phyloP scores from a whole-genome alignment of 805 yeast genomes.

The Suhomyces sp. region DNA sequence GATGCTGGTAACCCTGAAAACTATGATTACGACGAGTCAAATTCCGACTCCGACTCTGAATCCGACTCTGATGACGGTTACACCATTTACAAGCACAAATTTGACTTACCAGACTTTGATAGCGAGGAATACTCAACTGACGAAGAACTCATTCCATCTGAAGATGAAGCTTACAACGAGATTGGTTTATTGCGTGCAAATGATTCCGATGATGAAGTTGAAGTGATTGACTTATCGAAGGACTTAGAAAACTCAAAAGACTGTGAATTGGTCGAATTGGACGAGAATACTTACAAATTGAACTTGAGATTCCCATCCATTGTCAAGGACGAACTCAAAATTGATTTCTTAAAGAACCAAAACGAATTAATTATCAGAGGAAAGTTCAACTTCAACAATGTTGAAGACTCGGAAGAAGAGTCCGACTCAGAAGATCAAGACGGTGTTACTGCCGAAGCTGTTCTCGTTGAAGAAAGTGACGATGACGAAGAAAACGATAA shows the following conservation, averaged over 20 bases:
- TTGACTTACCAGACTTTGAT: constrained; percentile 35
- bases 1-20: constrained; percentile 22
- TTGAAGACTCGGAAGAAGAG: constrained; percentile 22
- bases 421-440: constrained; percentile 18
- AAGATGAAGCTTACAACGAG: constrained; percentile 17
- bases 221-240: constrained; percentile 38
- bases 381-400: constrained; percentile 31
- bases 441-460: constrained; percentile 8
- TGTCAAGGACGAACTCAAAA: constrained; percentile 37
- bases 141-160: constrained; percentile 28
- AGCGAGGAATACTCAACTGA: constrained; percentile 37
- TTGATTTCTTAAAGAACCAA: constrained; percentile 38
- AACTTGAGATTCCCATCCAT: constrained; percentile 41
- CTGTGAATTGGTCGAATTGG: constrained; percentile 39
- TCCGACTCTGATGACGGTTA: constrained; percentile 38
- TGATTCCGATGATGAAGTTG: constrained; percentile 30
- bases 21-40: constrained; percentile 22
- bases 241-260: constrained; percentile 44
- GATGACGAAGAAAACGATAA: constrained; percentile 16
- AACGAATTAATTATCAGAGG: constrained; percentile 42
- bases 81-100: constrained; percentile 41
- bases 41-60: constrained; percentile 21
- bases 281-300: constrained; percentile 39
- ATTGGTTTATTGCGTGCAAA: constrained; percentile 25
- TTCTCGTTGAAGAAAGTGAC: constrained; percentile 12